Base-by-base conservation (phyloP, 495 filamentous ascomycete species). In the Cercophora newfieldiana region DNA sequence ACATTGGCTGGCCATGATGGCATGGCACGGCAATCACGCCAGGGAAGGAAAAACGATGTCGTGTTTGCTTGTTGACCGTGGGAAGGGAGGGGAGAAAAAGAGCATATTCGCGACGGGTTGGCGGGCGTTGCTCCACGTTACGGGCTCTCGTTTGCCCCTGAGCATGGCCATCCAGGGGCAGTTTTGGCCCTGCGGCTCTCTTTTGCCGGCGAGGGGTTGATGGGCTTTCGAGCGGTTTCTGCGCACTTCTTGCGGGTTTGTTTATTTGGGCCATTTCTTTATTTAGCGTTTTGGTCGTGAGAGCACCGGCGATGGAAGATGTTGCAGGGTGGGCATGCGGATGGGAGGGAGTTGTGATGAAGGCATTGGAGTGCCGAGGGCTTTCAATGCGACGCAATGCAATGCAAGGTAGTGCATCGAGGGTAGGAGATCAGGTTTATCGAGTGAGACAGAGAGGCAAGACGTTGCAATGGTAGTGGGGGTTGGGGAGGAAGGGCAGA, bases 401-500 rank as follows among this genome's bases (percentile, higher is more conserved):
- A 60, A 60, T 60, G 58, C 58, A 60, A 26, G 4, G 29, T n/a
- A 18, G 4, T 26, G 16, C 25, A 19, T 26, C 25, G 62, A 65
- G 33, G 26, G 49, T 10, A 22, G 14, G 7, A 29, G 50, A 21
- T 57, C 21, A 29, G 33, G 37, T 24, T 33, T 49, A 29, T 24
- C 21, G 33, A 48, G 51, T 22, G 31, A 54, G n/a, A 44, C 8
- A 53, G 22, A 49, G 56, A 29, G 12, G 44, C 55, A 21, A 14
- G 51, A 1, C 3, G 63, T 65, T 3, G 61, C 50, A 63, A 29
- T 16, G n/a, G 8, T 63, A 37, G 61, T 63, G 61, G 62, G 28
- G 63, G 47, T n/a, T 33, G 60, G n/a, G 18, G 19, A 29, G n/a
- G n/a, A n/a, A n/a, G n/a, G n/a, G n/a, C n/a, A n/a, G n/a, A 33